A percentile compares a stretch with the other conserved stretches of the same genome.
phyloP scores from a whole-genome alignment of 345 rosid genomes.

The Brassica rapa region DNA sequence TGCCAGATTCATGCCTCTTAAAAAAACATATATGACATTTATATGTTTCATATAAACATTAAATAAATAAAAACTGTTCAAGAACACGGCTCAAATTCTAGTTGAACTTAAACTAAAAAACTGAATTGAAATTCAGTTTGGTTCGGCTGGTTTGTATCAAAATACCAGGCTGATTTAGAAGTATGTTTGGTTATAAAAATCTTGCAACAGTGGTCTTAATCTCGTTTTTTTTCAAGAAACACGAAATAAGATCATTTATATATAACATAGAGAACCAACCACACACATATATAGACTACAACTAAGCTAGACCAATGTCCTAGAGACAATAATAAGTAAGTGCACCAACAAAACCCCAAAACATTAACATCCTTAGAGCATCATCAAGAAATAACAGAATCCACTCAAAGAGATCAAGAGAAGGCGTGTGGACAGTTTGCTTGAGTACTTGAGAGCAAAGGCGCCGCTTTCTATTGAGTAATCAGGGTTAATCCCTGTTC shows the following conservation, averaged over 20 bases:
- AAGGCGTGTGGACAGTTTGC: slow-evolving; percentile 22
- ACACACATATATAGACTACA: slow-evolving; percentile 17
- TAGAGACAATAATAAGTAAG: slow-evolving; percentile 30
- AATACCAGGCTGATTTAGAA: too few relatives aligned
- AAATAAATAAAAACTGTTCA: too few relatives aligned
- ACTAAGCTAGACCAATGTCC: slow-evolving; percentile 36
- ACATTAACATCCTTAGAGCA: slow-evolving; percentile 28
- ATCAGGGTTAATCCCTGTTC: slow-evolving; percentile 37
- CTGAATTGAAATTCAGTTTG: too few relatives aligned
- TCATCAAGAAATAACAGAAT: slow-evolving; percentile 19
- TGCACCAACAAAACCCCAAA: slow-evolving; percentile 25
- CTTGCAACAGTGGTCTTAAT: not conserved
- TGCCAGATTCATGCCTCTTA: too few relatives aligned
- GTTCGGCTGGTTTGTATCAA: too few relatives aligned
- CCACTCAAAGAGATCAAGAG: slow-evolving; percentile 26
- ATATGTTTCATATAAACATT: too few relatives aligned
- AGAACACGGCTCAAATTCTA: too few relatives aligned
- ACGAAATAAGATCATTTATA: slow-evolving; percentile 2
- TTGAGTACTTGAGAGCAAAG: slow-evolving; percentile 29
- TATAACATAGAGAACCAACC: slow-evolving; percentile 28
- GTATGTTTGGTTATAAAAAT: not conserved
- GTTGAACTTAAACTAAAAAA: too few relatives aligned
- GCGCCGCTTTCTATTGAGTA: slow-evolving; percentile 35
- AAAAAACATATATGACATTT: too few relatives aligned
- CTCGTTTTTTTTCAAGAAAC: not conserved